Base-by-base conservation (phyloP, 257 asterid genomes). In the Fraxinus excelsior region DNA sequence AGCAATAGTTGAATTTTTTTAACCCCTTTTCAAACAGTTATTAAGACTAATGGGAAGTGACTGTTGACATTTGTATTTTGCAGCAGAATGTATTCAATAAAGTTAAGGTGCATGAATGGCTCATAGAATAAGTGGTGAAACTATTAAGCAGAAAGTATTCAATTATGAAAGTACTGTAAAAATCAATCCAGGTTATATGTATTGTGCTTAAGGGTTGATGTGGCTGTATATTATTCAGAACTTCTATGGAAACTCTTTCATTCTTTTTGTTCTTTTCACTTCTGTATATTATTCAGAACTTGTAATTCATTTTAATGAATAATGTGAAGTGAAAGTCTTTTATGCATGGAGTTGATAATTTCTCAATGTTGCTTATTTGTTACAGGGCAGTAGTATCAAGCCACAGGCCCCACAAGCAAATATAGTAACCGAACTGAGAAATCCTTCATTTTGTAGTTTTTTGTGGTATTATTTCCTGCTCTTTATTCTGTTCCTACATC, bases 391-490 rank as follows among this genome's bases (percentile, higher is more conserved):
- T 6, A 38, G 9, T 58, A 66, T 16, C 18, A 14, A 14, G 49
- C 51, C 58, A 68, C 51, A 66, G 29, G 49, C 75, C 18, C 51
- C 58, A 68, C 51, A 66, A 38, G 49, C 75, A 37, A 80, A 49
- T 74, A 67, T 66, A 64, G 79, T 71, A 58, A 67, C 79, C 21
- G 12, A 53, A 4, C 23, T 25, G 3, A 37, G 35, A 23, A 66
- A 56, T 74, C 42, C 67, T 80, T 19, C 75, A 31, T 75, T 79
- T 8, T 28, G 28, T 66, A 31, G 21, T 26, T 58, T 46, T 70
- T 34, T 68, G 67, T 74, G 34, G 18, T 49, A 25, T 32, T 62
- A 11, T 26, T 62, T 26, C 9, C 9, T 62, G 68, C 68, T 62
- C 35, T 62, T 62, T 26, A 7, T 23, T 49, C 60, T 53, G 56